Evolutionary conservation across 345 rosid species (phyloP), one percentile per base, ranked within the genome.

Genomic region (Hevea brasiliensis): DNA sequence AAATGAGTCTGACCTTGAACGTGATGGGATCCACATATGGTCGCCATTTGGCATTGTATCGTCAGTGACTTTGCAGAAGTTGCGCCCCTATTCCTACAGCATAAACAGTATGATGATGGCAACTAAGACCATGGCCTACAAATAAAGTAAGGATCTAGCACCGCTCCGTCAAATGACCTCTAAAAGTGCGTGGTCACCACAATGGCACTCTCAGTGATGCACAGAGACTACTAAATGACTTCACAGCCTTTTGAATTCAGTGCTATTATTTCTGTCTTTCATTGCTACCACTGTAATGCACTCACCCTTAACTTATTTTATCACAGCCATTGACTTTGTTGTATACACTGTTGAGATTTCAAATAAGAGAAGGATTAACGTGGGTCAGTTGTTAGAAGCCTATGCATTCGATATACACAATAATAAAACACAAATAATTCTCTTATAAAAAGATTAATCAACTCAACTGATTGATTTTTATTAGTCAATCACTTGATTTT

Each of bases 181-280:
- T 32, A 4, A 32, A 14, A 2, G 3, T 17, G 21, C n/a, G 72
- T 68, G 72, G 72, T 68, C 72, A 35, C 50, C 72, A 68, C 72
- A 54, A 21, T 20, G 17, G 61, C 61, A 68, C 72, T 68, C 13
- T n/a, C 48, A 18, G 32, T 53, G 61, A 54, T 54, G 24, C 32
- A 21, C 15, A 42, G 48, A 44, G 24, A 40, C 7, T 32, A 0
- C 6, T 50, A 17, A 47, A 47, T 2, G 23, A 4, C 20, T 26
- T 27, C 11, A 26, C 10, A 58, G 40, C 37, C 4, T 51, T 68
- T n/a, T 54, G 72, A 54, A 51, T 68, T 54, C 72, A n/a, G 72
- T 54, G 29, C 47, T 21, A 20, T 32, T 42, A 12, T 45, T 4
- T 47, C 69, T 24, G 69, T 45, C 4, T 32, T 32, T 32, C 37